Base-by-base conservation (phyloP, 1,284 basidiomycete genomes). In the Fistulina hepatica region DNA sequence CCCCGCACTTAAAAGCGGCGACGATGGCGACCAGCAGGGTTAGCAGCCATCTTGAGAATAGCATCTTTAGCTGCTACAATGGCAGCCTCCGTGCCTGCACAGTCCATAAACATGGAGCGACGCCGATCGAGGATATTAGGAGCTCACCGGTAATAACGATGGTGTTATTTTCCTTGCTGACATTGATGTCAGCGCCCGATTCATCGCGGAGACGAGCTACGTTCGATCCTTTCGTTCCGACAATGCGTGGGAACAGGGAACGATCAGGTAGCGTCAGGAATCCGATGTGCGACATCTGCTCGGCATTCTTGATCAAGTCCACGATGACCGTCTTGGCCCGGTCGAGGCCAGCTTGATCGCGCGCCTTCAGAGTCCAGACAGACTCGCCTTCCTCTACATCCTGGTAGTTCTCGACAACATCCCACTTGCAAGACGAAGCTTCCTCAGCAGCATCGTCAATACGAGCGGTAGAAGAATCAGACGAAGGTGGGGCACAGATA, bases 171-270 rank as follows among this genome's bases (percentile, higher is more conserved):
- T 91, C 86, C 48, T 83, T 76, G 56, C 84, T 76, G 45, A 93
- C 85, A 31, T 76, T 85, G 47, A 94, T 90, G 55, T 92, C 88
- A 39, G 89, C 82, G 27, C 86, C 85, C 37, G 84, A 92, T 60
- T 91, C 86, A 40, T 71, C 71, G 43, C 90, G 78, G 34, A 94
- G 70, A 39, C 88, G 78, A 36, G 78, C 68, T 41, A 93, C 85
- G 49, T 88, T 93, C n/a, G 86, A 62, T 35, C 83, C 86, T 60
- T 90, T 91, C 16, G 80, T 62, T 31, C 90, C 90, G 44, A 94
- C 89, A 50, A 94, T 91, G 50, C 86, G 71, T 11, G 83, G 84
- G 71, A 89, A 89, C 34, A 67, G 65, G 21, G 74, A 68, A 51
- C 85, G 78, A 52, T 89, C 80, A 25, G 73, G 63, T 28, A 89